Evolutionary conservation across 2,329 filamentous ascomycete species (phyloP), one percentile per base, ranked within the genome.

Genomic region (Dothideomycetes sp.): DNA sequence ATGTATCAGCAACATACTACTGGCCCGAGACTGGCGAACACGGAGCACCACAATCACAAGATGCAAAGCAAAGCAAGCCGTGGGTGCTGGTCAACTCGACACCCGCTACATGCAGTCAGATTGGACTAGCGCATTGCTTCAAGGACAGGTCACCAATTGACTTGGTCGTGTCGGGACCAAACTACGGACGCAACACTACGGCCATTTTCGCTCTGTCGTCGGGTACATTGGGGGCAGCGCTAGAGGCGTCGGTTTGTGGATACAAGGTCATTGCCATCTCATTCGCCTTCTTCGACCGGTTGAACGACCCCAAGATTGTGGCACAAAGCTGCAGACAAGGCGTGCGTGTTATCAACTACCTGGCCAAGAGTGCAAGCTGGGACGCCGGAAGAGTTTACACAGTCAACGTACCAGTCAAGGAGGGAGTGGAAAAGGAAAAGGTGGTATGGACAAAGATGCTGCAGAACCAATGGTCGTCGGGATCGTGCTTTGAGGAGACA

Each of bases 391-490:
- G 94, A 56, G 64, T 94, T 16, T 95, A 94, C 60, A 82, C 75
- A 33, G 77, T 94, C 51, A 94, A 94, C 56, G 81, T 94, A 8
- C 87, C 88, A 19, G 67, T 94, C 10, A 71, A 89, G 4, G 80
- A 84, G 45, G 80, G 77, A 5, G 75, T 94, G 1, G 80, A 43
- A 22, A 23, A 27, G 31, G 25, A 42, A 19, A 18, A 84, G 63
- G 78, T 88, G 4, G 54, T 91, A n/a, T 94, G 80, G 65, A 89
- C 91, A 2, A 68, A 77, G 46, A 82, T 95, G 73, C 65, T 96
- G 54, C 85, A 94, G 64, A 98, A 96, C 60, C 80, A 82, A 56
- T 98, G 91, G 91, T 70, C 69, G 15, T 71, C 73, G n/a, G 84
- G 83, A 3, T 84, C 83, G 43, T 94, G 86, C 56, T 96, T 95